A percentile compares a stretch with the other conserved stretches of the same genome.
Evolutionary conservation across 176 grass and related monocot genomes (phyloP).

Genomic region (Lolium perenne): DNA sequence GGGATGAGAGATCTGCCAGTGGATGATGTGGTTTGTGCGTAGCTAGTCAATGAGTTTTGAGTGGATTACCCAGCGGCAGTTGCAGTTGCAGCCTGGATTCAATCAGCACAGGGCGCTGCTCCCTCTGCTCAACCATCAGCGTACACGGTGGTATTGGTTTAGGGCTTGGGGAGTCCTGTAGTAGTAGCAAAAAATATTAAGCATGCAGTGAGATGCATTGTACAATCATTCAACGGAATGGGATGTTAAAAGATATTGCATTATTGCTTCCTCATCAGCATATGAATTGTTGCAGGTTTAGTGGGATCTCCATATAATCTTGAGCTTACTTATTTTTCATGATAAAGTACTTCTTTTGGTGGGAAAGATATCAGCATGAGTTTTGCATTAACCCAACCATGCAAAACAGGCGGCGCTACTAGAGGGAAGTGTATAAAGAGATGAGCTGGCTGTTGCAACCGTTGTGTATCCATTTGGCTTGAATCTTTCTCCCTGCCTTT

Average conservation of each 20-base stretch:
- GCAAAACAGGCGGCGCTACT: not conserved
- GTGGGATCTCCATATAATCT: conserved; percentile 40
- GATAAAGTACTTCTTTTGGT: not conserved
- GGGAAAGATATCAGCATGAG: not conserved
- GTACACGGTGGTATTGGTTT: not conserved
- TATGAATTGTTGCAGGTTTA: conserved; percentile 45
- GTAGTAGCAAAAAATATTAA: not conserved
- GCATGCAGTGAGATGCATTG: not conserved
- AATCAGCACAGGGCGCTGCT: conserved; percentile 53
- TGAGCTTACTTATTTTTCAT: no score
- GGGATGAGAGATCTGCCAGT: conserved; percentile 5
- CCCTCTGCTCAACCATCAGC: conserved; percentile 22
- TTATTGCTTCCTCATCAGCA: conserved; percentile 53
- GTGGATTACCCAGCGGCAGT: conserved; percentile 29
- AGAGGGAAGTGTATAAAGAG: not conserved
- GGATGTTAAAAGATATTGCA: conserved; percentile 2
- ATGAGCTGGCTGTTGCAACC: conserved; percentile 25
- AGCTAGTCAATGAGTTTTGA: conserved; percentile 12
- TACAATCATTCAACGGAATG: not conserved
- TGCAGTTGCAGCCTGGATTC: conserved; percentile 59
- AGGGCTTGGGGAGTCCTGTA: not conserved
- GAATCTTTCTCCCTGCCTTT: not conserved
- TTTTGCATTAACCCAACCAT: not conserved
- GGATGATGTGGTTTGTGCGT: conserved; percentile 30
- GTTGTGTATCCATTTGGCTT: conserved; percentile 38